Percentiles rank a stretch among this genome's conserved stretches.
Conservation (phyloP, 768 basidiomycete species). For the Calvatia gigantea region DNA sequence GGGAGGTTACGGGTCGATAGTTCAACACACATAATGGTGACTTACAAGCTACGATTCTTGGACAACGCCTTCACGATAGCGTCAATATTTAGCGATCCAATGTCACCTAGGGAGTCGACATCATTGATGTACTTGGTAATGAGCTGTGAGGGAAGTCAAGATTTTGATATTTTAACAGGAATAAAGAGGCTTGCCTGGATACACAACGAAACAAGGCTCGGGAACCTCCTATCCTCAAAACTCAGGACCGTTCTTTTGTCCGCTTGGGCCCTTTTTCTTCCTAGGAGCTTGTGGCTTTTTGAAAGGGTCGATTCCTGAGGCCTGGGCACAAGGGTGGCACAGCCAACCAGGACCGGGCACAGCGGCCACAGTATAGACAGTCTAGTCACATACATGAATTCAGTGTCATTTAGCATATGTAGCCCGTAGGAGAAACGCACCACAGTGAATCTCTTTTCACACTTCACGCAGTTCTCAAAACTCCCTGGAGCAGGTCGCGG, state of each 20-base stretch:
- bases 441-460: constrained; percentile 83
- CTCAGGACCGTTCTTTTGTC: constrained; percentile 67
- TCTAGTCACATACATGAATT: constrained; percentile 42
- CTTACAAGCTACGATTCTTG: constrained; percentile 79
- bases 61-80: constrained; percentile 80
- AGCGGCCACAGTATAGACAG: constrained; percentile 80
- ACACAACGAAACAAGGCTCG: constrained; percentile 73
- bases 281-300: constrained; percentile 66
- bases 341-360: constrained; percentile 71
- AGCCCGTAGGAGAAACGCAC: constrained; percentile 41
- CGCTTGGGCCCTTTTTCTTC: constrained; percentile 57
- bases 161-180: not conserved
- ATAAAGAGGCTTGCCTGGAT: constrained; percentile 53
- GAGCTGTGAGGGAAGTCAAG: constrained; percentile 40
- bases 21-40: constrained; percentile 18
- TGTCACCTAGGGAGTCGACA: constrained; percentile 85
- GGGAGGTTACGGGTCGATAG: not conserved
- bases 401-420: not conserved
- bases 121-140: constrained; percentile 86
- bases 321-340: constrained; percentile 82
- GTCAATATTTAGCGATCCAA: constrained; percentile 81
- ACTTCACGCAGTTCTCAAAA: constrained; percentile 78
- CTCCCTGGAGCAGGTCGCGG: constrained; percentile 71
- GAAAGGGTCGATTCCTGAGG: constrained; percentile 78
- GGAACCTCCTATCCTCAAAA: constrained; percentile 69